Evolutionary conservation across 2,329 filamentous ascomycete genomes (phyloP), one percentile per base, ranked within the genome.

Genomic region (Colletotrichum scovillei): DNA sequence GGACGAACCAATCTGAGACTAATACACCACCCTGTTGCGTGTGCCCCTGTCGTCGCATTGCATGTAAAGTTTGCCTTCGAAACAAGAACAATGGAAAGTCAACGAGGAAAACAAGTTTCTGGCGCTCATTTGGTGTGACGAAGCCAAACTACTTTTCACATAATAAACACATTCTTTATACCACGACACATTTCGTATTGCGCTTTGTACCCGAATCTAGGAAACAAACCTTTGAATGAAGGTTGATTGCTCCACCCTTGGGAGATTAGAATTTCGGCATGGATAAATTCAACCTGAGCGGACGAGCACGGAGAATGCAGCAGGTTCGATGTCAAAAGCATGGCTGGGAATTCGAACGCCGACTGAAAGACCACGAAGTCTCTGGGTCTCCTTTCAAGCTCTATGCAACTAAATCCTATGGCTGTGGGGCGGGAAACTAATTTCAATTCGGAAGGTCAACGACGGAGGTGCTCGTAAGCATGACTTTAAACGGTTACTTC

Each of bases 391-490:
- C 4, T 8, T 63, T 63, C 19, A 24, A 42, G 6, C 19, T 62
- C 16, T 42, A 22, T 28, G 35, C 62, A 49, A 26, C 42, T 35
- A 46, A 46, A 63, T 74, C 12, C 38, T 4, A 46, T 49, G 42
- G 22, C 22, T 59, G 68, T 53, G 62, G 63, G 52, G 57, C 57
- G 32, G 3, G 24, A 42, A 64, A 32, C 72, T 74, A 74, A 67
- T 35, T 16, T 67, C 24, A 26, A 72, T 58, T 22, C 26, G 68
- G 72, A 72, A 74, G 72, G 72, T 74, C 46, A 32, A 8, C 16
- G 8, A 9, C 9, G 9, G 4, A 2, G 24, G n/a, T 16, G 19
- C 19, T 32, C 22, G 24, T n/a, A 24, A 32, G 22, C 32, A 9
- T 35, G 19, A 19, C 42, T 24, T 24, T 30, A 42, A 56, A 19